Percentiles rank a stretch among this genome's conserved stretches.
phyloP scores from a whole-genome alignment of 208 protist species.

The Acanthamoeba lenticulata region DNA sequence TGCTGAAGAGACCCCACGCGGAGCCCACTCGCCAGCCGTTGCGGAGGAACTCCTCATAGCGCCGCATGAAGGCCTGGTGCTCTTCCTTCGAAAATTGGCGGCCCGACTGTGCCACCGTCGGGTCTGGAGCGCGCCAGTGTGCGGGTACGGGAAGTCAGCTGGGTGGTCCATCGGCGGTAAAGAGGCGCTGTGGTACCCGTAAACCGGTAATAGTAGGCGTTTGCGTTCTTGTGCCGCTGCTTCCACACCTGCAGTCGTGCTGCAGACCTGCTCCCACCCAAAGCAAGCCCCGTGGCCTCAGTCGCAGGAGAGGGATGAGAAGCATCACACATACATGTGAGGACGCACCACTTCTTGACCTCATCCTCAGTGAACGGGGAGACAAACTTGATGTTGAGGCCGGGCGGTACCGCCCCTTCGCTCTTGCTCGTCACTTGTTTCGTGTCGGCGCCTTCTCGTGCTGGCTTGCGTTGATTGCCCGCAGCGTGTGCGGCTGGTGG shows the following conservation, averaged over 20 bases:
- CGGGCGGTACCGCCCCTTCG: not conserved
- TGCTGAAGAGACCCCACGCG: conserved; percentile 56
- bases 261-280: not conserved
- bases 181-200: not conserved
- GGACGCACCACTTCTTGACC: conserved; percentile 29
- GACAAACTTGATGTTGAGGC: conserved; percentile 20
- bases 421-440: not conserved
- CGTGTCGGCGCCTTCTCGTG: not conserved
- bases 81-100: not conserved
- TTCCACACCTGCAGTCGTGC: conserved; percentile 46
- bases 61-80: conserved; percentile 2
- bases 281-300: not conserved
- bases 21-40: conserved; percentile 56
- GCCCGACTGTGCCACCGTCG: not conserved
- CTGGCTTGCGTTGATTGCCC: too few species aligned
- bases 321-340: not conserved
- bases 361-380: conserved; percentile 46
- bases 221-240: conserved; percentile 53
- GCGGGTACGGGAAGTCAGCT: too few species aligned
- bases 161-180: not conserved
- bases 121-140: too few species aligned
- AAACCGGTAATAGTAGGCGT: conserved; percentile 59
- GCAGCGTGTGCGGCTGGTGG: too few species aligned
- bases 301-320: too few species aligned
- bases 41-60: conserved; percentile 54